Evolutionary conservation across 2,329 filamentous ascomycete species (phyloP), one percentile per base, ranked within the genome.

Genomic region (Bipolaris sorokiniana): DNA sequence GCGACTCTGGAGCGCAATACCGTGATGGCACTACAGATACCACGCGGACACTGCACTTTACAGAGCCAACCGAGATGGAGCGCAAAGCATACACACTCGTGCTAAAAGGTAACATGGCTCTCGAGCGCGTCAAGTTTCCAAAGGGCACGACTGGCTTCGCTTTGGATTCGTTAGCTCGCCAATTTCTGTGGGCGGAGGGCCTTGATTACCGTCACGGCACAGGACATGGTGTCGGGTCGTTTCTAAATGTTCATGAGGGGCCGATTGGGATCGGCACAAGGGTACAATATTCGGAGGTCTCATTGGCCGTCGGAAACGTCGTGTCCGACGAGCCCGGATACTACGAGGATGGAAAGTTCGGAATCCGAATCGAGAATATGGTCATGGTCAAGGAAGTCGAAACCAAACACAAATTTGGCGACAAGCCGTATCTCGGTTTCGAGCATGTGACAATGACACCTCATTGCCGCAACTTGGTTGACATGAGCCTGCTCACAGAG

Each of bases 361-460:
- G 95, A 16, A 95, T 99, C 65, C 89, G 95, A 16, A 97, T 97
- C 70, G 95, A 99, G 78, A 99, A 99, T 75, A 88, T 99, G 69
- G 87, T 96, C 63, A 89, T 98, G 82, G 92, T 96, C 28, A 89
- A 86, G 64, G 92, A 97, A 74, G 89, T 90, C n/a, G 83, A 93
- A 77, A 97, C 94, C 4, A 88, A 88, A 60, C 85, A 96, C 77
- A 87, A 88, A 34, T 98, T 98, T 72, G 94, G 93, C 18, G 94
- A 97, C 68, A 97, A 96, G 80, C 90, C 93, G 2, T 99, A 91
- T 79, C 82, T 98, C 34, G 92, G 93, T 3, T 99, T 99, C 67
- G 94, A 99, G 80, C 91, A 96, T 76, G 92, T 98, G 64, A 99
- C 95, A 0, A 92, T 99, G 92, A 92, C 94, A 16, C 95, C 95